Percentiles rank a stretch among this genome's conserved stretches.
Conservation (phyloP, 257 asterid genomes). For the Solanum pimpinellifolium region DNA sequence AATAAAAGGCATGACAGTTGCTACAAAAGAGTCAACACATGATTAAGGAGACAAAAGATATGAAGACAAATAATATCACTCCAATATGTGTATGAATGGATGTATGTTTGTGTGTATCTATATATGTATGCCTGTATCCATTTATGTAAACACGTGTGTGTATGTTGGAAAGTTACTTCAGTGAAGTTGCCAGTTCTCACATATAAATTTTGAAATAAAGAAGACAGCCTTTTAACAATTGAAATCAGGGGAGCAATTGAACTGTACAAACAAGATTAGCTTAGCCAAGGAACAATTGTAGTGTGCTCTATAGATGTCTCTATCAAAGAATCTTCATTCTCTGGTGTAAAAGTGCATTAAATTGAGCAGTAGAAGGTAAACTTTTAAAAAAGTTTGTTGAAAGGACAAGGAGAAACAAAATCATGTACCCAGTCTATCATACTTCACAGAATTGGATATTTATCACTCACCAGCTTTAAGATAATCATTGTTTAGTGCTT, state of each 20-base stretch:
- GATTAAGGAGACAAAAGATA: not conserved
- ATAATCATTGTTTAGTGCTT: slow-evolving; percentile 43
- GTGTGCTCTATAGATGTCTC: not conserved
- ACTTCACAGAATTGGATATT: not conserved
- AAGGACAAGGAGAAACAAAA: not conserved
- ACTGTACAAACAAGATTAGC: not conserved
- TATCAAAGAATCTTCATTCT: not conserved
- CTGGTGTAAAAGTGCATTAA: not conserved
- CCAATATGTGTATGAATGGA: not conserved
- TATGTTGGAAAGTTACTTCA: not conserved
- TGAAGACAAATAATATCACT: not conserved
- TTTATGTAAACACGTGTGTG: not conserved
- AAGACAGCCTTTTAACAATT: not conserved
- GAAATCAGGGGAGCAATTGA: not conserved
- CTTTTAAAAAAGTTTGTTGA: not conserved
- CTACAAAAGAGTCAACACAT: not conserved
- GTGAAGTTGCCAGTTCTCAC: not conserved
- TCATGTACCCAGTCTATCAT: not conserved
- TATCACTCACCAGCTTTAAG: slow-evolving; percentile 55
- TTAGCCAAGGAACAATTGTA: not conserved
- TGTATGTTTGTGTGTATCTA: not conserved
- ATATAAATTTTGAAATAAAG: not conserved
- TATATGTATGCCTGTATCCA: not conserved
- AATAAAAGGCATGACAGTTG: not conserved
- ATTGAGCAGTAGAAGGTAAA: not conserved